Percentiles rank a stretch among this genome's conserved stretches.
Evolutionary conservation across 1,284 basidiomycete genomes (phyloP).

Genomic region (Austroboletus novae-zelandiae): DNA sequence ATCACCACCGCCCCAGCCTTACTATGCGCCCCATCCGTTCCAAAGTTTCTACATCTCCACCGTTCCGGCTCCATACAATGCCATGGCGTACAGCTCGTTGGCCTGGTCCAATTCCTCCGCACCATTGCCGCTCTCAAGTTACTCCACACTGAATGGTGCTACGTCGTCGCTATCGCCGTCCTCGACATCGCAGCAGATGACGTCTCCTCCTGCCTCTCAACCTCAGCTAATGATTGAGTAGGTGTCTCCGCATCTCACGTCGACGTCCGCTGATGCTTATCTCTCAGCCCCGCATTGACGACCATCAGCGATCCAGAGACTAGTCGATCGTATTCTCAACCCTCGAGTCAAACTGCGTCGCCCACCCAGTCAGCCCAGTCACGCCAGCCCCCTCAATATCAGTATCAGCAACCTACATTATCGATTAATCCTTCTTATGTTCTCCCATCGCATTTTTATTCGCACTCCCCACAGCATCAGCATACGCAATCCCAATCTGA

Average conservation of each 20-base stretch:
- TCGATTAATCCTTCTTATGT: constrained; percentile 39
- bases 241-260: constrained; percentile 21
- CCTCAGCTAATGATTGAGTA: constrained; percentile 54
- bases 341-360: constrained; percentile 24
- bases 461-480: constrained; percentile 30
- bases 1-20: constrained; percentile 39
- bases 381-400: constrained; percentile 35
- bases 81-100: constrained; percentile 47
- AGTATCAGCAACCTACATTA: constrained; percentile 39
- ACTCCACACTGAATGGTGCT: constrained; percentile 73
- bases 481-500: constrained; percentile 37
- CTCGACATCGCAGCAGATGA: constrained; percentile 34
- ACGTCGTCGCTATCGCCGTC: constrained; percentile 36
- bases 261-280: constrained; percentile 12
- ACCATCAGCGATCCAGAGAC: constrained; percentile 42
- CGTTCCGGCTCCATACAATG: constrained; percentile 50
- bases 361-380: constrained; percentile 33
- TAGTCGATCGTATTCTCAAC: constrained; percentile 36
- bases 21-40: constrained; percentile 36
- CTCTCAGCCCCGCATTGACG: constrained; percentile 49
- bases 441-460: constrained; percentile 41
- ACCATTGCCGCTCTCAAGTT: constrained; percentile 64
- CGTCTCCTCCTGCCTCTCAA: constrained; percentile 28
- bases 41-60: constrained; percentile 39
- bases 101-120: constrained; percentile 43